Evolutionary conservation across 305 asterid species (phyloP), one percentile per base, ranked within the genome.

Genomic region (Fraxinus xanthoxyloides): DNA sequence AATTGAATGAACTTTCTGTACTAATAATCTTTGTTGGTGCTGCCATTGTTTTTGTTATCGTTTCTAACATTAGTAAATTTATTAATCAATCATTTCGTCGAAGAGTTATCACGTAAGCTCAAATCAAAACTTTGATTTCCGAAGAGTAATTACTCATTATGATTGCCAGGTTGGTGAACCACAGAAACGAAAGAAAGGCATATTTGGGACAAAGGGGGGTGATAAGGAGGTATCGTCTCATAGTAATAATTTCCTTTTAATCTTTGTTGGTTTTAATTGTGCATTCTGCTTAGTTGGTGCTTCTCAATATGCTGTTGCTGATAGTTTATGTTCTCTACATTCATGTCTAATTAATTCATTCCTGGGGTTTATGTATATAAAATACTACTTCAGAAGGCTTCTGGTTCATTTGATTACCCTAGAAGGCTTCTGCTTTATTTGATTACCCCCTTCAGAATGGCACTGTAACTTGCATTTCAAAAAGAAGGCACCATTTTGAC

Each of bases 191-290:
- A 96, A 96, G 88, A 94, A 96, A 88, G 98, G 98, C 80, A 92
- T 96, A 84, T 92, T 96, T 90, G 99, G 99, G 83, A 87, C 92
- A 36, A 94, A 96, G 89, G 99, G 98, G 80, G 99, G 95, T 81
- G 99, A 96, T 89, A 96, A 96, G 89, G 99, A 96, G 99, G 99
- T 94, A 94, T 19, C 12, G 72, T 36, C 43, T 61, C 48, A 61
- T 77, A 8, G 15, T 70, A 3, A 79, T 77, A 23, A 24, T 56
- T 26, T 8, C 73, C 6, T 43, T 59, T 76, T 65, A 69, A 31
- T 28, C 48, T 36, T 69, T 10, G 31, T 67, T 43, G 75, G 70
- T n/a, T 56, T 21, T 67, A 65, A 59, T 48, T 76, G 46, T 81
- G 81, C 32, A 38, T 38, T 75, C 70, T 78, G 19, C 8, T 30